Conservation (phyloP, 805 yeast genomes). For the Nakazawaea ishiwadae region DNA sequence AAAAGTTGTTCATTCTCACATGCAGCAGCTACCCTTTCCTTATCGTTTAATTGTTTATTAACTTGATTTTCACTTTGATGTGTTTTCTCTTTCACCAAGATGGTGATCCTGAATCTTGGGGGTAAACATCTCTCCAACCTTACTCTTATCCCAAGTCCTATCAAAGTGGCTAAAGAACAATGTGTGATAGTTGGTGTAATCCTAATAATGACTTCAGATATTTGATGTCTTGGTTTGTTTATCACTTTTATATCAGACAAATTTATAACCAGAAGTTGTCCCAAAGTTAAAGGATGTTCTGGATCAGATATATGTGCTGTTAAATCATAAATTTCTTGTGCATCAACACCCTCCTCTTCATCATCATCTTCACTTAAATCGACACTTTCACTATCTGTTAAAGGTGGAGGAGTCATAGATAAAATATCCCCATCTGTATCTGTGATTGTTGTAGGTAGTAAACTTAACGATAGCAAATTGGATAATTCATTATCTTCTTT, state of each 20-base stretch:
- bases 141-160: constrained; percentile 92
- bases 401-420: constrained; percentile 11
- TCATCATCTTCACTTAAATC: constrained; percentile 25
- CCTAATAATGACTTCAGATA: constrained; percentile 72
- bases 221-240: constrained; percentile 47
- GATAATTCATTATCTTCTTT: background rate
- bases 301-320: constrained; percentile 91
- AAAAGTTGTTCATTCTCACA: constrained; percentile 93
- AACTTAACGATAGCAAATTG: constrained; percentile 8
- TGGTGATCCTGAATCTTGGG: constrained; percentile 72
- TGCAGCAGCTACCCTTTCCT: constrained; percentile 97
- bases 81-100: constrained; percentile 82
- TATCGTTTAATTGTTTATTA: constrained; percentile 93
- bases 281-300: constrained; percentile 93
- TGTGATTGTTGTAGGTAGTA: constrained; percentile 1
- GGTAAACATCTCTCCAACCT: constrained; percentile 87
- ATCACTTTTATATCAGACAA: constrained; percentile 70
- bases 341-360: constrained; percentile 64
- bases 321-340: constrained; percentile 86
- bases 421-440: constrained; percentile 10
- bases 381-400: constrained; percentile 11
- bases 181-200: constrained; percentile 98
- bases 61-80: constrained; percentile 97
- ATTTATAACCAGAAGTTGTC: constrained; percentile 91
- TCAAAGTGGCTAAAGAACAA: constrained; percentile 92